Base-by-base conservation (phyloP, 306 rosid genomes). In the Ziziphus jujuba region DNA sequence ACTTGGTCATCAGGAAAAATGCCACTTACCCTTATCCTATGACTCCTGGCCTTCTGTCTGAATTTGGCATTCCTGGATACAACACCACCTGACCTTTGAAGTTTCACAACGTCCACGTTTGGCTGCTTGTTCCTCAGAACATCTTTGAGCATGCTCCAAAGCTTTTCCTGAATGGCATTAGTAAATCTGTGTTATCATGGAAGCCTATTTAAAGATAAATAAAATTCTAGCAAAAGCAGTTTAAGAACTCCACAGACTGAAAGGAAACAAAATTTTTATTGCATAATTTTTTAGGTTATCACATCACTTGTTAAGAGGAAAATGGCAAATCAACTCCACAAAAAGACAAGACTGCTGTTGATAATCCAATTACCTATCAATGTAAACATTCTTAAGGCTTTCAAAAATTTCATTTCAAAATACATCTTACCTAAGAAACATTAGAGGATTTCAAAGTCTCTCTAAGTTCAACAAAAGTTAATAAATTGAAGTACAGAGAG, bases 71-170 rank as follows among this genome's bases (percentile, higher is more conserved):
- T 88, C 73, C 99, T 86, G 40, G 91, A 78, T 77, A 93, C 97
- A 77, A 93, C 99, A 45, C 99, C 99, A 38, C 99, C 99, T 7
- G 99, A 93, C 75, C 80, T 90, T 70, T 93, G 97, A 77, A 90
- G 99, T 77, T 93, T 93, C 67, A 93, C 99, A 48, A 93, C 97
- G 55, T 90, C 97, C 75, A 93, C 92, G 15, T 82, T 80, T 36
- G 99, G 90, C 61, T 88, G 90, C 61, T 88, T 91, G 65, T 77
- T 84, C 85, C 78, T 88, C 50, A 87, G 79, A 13, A 82, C 99
- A 25, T 90, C 95, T 79, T 77, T 86, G 63, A 93, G 97, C 99
- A 86, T 81, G 80, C 96, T 93, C 62, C 83, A 93, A 60, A 93
- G 91, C 71, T 93, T 90, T 82, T 93, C 99, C 99, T 93, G 66